A percentile compares a stretch with the other conserved stretches of the same genome.
Evolutionary conservation across 345 rosid species (phyloP).

Genomic region (Stellera chamaejasme): DNA sequence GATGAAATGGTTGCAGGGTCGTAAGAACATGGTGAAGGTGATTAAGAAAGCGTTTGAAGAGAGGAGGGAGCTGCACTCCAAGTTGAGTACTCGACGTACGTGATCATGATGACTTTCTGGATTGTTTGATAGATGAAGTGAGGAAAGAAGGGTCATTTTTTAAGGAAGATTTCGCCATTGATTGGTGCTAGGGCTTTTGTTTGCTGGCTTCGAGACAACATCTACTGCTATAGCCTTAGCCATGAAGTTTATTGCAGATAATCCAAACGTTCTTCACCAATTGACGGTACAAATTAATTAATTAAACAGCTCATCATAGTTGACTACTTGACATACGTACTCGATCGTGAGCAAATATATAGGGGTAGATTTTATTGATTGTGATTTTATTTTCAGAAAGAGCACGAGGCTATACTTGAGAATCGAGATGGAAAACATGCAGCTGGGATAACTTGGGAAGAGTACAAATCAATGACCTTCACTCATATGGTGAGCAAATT

Average conservation of each 20-base stretch:
- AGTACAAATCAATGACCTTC: too few relatives aligned
- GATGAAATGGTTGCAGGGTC: conserved; percentile 10
- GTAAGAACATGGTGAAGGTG: conserved; percentile 2
- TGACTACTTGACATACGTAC: neutral
- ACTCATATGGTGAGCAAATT: too few relatives aligned
- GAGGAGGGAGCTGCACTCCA: conserved; percentile 10
- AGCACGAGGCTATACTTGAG: conserved; percentile 22
- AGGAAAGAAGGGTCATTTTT: conserved; percentile 9
- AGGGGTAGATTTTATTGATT: neutral
- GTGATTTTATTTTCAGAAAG: conserved; percentile 10
- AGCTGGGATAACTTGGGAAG: too few relatives aligned
- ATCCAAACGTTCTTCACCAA: too few relatives aligned
- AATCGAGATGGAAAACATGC: too few relatives aligned
- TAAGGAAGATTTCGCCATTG: conserved; percentile 3
- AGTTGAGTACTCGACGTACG: too few relatives aligned
- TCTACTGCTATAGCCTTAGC: conserved; percentile 4
- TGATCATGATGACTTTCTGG: conserved; percentile 18
- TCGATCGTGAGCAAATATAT: neutral
- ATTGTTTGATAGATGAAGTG: conserved; percentile 12
- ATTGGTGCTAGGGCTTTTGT: conserved; percentile 10
- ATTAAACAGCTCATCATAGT: neutral
- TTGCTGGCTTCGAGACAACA: conserved; percentile 12
- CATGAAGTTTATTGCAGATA: neutral
- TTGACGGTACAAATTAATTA: neutral
- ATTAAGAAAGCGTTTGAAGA: conserved; percentile 6